Percentiles rank a stretch among this genome's conserved stretches.
Evolutionary conservation across 2,329 filamentous ascomycete genomes (phyloP).

Genomic region (Plenodomus lindquistii): DNA sequence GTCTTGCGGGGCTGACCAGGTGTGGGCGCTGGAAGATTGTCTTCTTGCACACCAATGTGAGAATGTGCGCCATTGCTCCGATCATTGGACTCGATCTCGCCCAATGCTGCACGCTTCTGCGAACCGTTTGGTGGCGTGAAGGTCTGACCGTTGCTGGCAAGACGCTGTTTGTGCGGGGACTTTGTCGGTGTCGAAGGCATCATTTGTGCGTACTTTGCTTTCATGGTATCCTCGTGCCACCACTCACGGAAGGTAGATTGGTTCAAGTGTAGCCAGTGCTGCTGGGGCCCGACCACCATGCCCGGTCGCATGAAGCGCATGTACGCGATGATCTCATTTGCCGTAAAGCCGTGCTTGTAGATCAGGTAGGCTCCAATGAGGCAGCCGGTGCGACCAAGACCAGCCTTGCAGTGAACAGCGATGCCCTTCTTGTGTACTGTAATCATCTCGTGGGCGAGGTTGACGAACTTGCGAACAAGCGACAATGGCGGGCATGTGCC

Average conservation of each 20-base stretch:
- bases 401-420: slow-evolving; percentile 98
- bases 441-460: slow-evolving; percentile 92
- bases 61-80: slow-evolving; percentile 45
- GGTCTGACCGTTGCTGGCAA: slow-evolving; percentile 68
- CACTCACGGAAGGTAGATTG: slow-evolving; percentile 97
- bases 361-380: slow-evolving; percentile 97
- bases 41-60: slow-evolving; percentile 73
- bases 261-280: slow-evolving; percentile 98
- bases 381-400: slow-evolving; percentile 91
- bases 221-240: slow-evolving; percentile 81
- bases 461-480: slow-evolving; percentile 93
- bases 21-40: slow-evolving; percentile 91
- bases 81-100: slow-evolving; percentile 87
- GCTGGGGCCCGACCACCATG: slow-evolving; percentile 98
- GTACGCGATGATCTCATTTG: slow-evolving; percentile 94
- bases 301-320: slow-evolving; percentile 99
- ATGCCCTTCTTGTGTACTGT: slow-evolving; percentile 88
- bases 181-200: slow-evolving; percentile 62
- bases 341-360: slow-evolving; percentile 95
- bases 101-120: slow-evolving; percentile 80
- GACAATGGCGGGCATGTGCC: slow-evolving; percentile 89
- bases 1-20: slow-evolving; percentile 94
- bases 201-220: slow-evolving; percentile 75
- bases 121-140: slow-evolving; percentile 84
- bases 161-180: slow-evolving; percentile 50